Percentiles rank a stretch among this genome's conserved stretches.
Conservation (phyloP, 1,284 basidiomycete species). For the Ceratobasidium papillatum region DNA sequence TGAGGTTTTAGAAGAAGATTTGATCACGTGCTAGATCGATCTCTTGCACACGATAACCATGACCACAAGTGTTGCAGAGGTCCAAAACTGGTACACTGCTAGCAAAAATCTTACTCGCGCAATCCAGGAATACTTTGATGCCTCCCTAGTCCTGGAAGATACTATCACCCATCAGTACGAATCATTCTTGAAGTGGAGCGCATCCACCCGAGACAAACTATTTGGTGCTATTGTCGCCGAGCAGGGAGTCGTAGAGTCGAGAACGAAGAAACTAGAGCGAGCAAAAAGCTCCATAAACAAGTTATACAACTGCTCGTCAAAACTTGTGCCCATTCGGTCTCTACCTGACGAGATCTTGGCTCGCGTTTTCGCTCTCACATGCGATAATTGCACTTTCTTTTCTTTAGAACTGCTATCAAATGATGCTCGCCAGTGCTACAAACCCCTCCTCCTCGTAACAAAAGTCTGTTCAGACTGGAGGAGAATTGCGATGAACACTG, state of each 20-base stretch:
- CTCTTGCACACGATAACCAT: not conserved
- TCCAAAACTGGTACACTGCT: not conserved
- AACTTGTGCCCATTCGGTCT: not conserved
- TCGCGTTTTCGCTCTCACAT: not conserved
- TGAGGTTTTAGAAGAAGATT: too few species aligned
- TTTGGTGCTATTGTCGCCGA: not conserved
- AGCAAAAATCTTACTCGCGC: not conserved
- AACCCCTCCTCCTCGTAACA: not conserved
- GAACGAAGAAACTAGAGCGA: too few species aligned
- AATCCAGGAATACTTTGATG: not conserved
- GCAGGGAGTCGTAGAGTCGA: too few species aligned
- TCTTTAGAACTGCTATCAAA: too few species aligned
- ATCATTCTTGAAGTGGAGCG: not conserved
- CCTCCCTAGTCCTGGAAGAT: not conserved
- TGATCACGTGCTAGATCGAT: not conserved
- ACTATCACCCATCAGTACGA: not conserved
- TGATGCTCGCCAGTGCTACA: too few species aligned
- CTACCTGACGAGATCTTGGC: not conserved
- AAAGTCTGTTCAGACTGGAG: slow-evolving; percentile 11
- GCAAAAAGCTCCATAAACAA: too few species aligned
- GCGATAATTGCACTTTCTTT: not conserved
- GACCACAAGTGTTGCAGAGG: not conserved
- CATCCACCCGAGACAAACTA: not conserved
- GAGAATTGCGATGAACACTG: not conserved
- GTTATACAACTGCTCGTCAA: too few species aligned